Evolutionary conservation across 140 eudicot species (phyloP).

Genomic region (Erigeron philadelphicus): DNA sequence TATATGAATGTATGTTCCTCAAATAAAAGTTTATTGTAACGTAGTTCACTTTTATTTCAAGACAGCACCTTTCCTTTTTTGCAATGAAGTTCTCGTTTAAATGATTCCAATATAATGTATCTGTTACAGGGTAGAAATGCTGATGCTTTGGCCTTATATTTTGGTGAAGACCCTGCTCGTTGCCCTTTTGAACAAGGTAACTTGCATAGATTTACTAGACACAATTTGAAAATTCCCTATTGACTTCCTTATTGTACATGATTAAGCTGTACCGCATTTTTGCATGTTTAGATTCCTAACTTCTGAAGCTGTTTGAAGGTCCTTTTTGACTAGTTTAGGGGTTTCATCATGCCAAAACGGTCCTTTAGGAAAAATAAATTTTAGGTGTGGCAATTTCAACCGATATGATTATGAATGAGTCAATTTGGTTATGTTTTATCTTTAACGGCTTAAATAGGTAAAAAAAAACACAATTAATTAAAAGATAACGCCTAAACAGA

Average conservation of each 20-base stretch:
- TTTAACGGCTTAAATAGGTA: neutral
- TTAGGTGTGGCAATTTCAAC: neutral
- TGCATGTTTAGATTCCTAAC: neutral
- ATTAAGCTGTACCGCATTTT: neutral
- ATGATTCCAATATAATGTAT: constrained; percentile 4
- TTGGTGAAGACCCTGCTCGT: constrained; percentile 86
- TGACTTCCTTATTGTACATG: neutral
- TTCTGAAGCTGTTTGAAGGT: neutral
- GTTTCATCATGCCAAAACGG: neutral
- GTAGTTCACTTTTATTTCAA: neutral
- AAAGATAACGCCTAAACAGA: neutral
- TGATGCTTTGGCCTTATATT: constrained; percentile 69
- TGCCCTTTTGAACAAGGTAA: constrained; percentile 94
- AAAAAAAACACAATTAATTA: neutral
- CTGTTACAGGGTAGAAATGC: constrained; percentile 68
- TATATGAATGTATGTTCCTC: constrained; percentile 1
- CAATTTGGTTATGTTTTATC: neutral
- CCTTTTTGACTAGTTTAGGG: neutral
- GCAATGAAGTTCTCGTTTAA: neutral
- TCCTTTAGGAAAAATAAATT: neutral
- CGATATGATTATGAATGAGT: neutral
- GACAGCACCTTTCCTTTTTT: neutral
- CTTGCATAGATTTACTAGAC: neutral
- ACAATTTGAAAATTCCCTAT: neutral
- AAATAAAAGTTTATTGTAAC: neutral